Base-by-base conservation (phyloP, 2,329 filamentous ascomycete species). In the Talaromyces rugulosus region DNA sequence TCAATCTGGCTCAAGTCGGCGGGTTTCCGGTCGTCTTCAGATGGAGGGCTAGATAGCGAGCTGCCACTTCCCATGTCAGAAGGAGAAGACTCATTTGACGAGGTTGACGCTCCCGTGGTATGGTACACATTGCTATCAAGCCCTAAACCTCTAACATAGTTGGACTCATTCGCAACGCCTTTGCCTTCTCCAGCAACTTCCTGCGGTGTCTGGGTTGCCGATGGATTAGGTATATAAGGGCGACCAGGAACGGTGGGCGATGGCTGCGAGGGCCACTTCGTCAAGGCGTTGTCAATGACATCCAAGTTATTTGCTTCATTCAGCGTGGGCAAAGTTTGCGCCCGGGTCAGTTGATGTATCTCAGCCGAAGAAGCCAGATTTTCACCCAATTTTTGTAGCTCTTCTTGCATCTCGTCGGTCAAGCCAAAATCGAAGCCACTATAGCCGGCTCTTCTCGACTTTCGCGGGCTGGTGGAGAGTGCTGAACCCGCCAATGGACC, bases 71-170 rank as follows among this genome's bases (percentile, higher is more conserved):
- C 85, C 1, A 75, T 77, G n/a, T 82, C 81, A 60, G 86, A 89
- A 44, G 81, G 83, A 0, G 81, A 83, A 2, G 88, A 90, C 52
- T 82, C 82, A 18, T 83, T 86, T 0, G 89, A 91, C 0, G 87
- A 87, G 30, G 83, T 82, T 1, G 88, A 91, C 63, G 85, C 83
- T 1, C 86, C 85, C 0, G 85, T 78, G 4, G 83, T 82, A 67
- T 90, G 87, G 67, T 89, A 88, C 0, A 86, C 84, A 67, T 89
- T 89, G 33, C 60, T 63, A 36, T 83, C 81, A 0, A 78, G 65
- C 30, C 75, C 76, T 11, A 78, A 64, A 2, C 72, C 73, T 11
- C 73, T 73, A 5, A 75, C 75, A 53, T 78, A 78, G 52, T 73
- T 76, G 4, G 76, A 77, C 12, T 76, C 69, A 0, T 76, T 77